Conservation (phyloP, 2,329 filamentous ascomycete species). For the Colletotrichum endophyticum region DNA sequence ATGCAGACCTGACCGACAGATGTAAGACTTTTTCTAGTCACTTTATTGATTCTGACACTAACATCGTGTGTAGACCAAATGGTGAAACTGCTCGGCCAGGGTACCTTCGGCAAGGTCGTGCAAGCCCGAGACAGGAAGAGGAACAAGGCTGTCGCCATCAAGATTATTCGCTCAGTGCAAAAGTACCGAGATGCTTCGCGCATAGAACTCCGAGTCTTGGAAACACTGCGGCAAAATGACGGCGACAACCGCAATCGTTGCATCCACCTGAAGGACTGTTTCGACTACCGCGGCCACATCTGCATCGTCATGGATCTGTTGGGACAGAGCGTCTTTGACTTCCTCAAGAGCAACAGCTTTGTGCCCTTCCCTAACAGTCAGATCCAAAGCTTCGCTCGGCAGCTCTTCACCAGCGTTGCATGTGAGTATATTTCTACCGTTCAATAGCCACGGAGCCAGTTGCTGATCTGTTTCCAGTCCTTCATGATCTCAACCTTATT, state of each 20-base stretch:
- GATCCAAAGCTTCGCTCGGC: slow-evolving; percentile 95
- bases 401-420: slow-evolving; percentile 96
- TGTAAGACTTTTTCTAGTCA: slow-evolving; percentile 64
- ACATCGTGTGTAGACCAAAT: slow-evolving; percentile 73
- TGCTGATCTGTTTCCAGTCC: slow-evolving; percentile 58
- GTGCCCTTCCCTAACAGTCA: slow-evolving; percentile 98
- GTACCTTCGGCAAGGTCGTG: slow-evolving; percentile 98
- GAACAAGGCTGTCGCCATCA: slow-evolving; percentile 86
- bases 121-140: slow-evolving; percentile 83
- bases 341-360: slow-evolving; percentile 93
- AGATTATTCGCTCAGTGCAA: slow-evolving; percentile 97
- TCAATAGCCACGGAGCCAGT: neutral
- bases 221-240: slow-evolving; percentile 91
- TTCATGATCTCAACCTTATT: slow-evolving; percentile 96
- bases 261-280: slow-evolving; percentile 95
- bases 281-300: slow-evolving; percentile 96
- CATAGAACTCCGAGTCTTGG: slow-evolving; percentile 91
- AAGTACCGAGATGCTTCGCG: slow-evolving; percentile 97
- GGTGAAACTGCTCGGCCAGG: slow-evolving; percentile 87
- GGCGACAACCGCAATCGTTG: slow-evolving; percentile 91
- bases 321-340: slow-evolving; percentile 97
- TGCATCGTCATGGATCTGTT: slow-evolving; percentile 81
- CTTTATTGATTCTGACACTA: slow-evolving; percentile 15
- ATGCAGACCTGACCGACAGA: slow-evolving; percentile 84
- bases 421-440: slow-evolving; percentile 66